A percentile compares a stretch with the other conserved stretches of the same genome.
These are phyloP conservation scores for Fusarium sp. DNA, from an alignment of 2,329 filamentous ascomycete genomes.

Conservation along the genomic window DNA sequence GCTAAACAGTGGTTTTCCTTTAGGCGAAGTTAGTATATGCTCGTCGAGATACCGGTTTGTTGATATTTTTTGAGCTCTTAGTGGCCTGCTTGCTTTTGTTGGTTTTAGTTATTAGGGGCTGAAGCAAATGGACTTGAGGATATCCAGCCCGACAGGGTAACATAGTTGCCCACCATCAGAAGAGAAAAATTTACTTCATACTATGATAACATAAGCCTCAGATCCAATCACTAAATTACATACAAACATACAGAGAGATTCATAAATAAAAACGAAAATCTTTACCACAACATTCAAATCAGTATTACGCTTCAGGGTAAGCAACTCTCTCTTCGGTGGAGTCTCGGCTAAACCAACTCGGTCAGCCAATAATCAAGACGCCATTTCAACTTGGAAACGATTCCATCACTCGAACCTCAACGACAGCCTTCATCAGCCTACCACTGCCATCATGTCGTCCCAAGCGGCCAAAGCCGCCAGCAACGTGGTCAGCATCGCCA, in stretches of 20 bases:
- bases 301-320: conserved; percentile 35
- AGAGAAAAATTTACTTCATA: too few relatives aligned
- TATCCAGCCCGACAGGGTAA: too few relatives aligned
- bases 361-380: conserved; percentile 48
- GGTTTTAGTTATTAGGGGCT: too few relatives aligned
- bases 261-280: not conserved
- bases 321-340: conserved; percentile 33
- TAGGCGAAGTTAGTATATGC: too few relatives aligned
- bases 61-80: too few relatives aligned
- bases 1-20: not conserved
- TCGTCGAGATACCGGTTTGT: too few relatives aligned
- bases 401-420: conserved; percentile 47
- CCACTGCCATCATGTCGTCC: conserved; percentile 67
- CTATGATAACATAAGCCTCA: too few relatives aligned
- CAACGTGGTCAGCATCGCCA: conserved; percentile 67
- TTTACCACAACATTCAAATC: not conserved
- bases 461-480: conserved; percentile 70
- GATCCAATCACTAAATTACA: not conserved
- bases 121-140: too few relatives aligned
- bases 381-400: conserved; percentile 50
- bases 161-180: too few relatives aligned
- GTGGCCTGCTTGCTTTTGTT: too few relatives aligned
- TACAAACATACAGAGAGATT: too few relatives aligned
- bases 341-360: conserved; percentile 45
- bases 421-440: conserved; percentile 40